Percentiles rank a stretch among this genome's conserved stretches.
phyloP scores from a whole-genome alignment of 1,284 basidiomycete genomes.

The Ganoderma lingzhi region DNA sequence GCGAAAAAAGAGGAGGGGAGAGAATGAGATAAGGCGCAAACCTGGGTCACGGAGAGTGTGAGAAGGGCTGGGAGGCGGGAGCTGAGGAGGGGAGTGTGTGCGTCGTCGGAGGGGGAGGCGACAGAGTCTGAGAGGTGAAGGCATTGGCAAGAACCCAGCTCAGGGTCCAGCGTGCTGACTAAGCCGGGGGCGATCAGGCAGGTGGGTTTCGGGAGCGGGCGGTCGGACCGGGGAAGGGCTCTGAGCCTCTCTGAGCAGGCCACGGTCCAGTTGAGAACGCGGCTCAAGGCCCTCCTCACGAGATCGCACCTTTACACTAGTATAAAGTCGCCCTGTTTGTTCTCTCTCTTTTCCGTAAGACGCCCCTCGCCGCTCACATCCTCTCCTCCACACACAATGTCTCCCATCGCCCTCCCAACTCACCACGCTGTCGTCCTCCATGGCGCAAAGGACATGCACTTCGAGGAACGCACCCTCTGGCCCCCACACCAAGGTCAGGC shows the following conservation, averaged over 20 bases:
- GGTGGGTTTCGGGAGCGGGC: constrained; percentile 19
- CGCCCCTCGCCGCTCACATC: constrained; percentile 27
- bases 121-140: constrained; percentile 2
- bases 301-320: constrained; percentile 32
- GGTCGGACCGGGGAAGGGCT: constrained; percentile 34
- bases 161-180: constrained; percentile 29
- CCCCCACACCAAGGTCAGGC: constrained; percentile 73
- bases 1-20: background rate
- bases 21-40: constrained; percentile 9
- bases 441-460: constrained; percentile 74
- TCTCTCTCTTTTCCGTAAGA: constrained; percentile 29
- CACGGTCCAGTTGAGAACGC: constrained; percentile 32
- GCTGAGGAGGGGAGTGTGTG: background rate
- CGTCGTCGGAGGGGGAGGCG: background rate
- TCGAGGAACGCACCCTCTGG: constrained; percentile 73
- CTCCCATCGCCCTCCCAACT: constrained; percentile 60
- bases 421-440: constrained; percentile 76
- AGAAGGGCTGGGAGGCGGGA: constrained; percentile 3
- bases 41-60: background rate
- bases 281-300: constrained; percentile 31
- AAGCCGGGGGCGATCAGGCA: constrained; percentile 32
- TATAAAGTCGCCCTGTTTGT: constrained; percentile 36
- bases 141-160: constrained; percentile 14
- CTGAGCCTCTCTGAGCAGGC: background rate
- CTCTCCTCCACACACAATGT: constrained; percentile 51